A percentile compares a stretch with the other conserved stretches of the same genome.
phyloP scores from a whole-genome alignment of 441 rosid species.

The Gossypium davidsonii region DNA sequence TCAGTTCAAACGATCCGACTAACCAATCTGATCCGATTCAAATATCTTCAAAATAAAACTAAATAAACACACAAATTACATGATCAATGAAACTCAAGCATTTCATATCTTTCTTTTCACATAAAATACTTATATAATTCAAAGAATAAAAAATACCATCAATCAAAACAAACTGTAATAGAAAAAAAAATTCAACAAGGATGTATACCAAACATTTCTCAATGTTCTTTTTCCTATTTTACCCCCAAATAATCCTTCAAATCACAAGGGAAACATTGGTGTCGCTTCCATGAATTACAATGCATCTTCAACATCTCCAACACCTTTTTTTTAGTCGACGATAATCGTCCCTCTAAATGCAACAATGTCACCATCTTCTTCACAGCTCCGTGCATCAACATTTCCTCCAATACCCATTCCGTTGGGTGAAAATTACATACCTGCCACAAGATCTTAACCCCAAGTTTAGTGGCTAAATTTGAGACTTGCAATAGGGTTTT shows the following conservation, averaged over 20 bases:
- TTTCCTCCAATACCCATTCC: slow-evolving; percentile 5
- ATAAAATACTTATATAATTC: not conserved
- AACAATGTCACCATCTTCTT: slow-evolving; percentile 3
- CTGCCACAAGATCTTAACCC: not conserved
- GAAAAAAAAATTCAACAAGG: not conserved
- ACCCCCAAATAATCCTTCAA: slow-evolving; percentile 6
- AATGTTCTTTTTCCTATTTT: no score
- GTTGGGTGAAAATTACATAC: not conserved
- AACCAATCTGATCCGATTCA: no score
- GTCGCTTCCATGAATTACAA: not conserved
- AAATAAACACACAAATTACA: not conserved
- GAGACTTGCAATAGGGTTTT: not conserved
- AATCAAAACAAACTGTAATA: not conserved
- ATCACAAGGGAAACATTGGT: not conserved
- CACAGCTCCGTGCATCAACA: not conserved
- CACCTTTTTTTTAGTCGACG: not conserved
- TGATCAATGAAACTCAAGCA: not conserved
- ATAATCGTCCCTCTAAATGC: not conserved
- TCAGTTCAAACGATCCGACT: no score
- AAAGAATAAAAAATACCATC: not conserved
- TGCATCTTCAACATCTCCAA: slow-evolving; percentile 1
- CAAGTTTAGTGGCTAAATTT: not conserved
- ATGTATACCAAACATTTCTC: not conserved
- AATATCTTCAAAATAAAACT: no score
- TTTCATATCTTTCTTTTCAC: not conserved